Percentiles rank a stretch among this genome's conserved stretches.
Conservation (phyloP, 345 rosid genomes). For the Pugionium dolabratum region DNA sequence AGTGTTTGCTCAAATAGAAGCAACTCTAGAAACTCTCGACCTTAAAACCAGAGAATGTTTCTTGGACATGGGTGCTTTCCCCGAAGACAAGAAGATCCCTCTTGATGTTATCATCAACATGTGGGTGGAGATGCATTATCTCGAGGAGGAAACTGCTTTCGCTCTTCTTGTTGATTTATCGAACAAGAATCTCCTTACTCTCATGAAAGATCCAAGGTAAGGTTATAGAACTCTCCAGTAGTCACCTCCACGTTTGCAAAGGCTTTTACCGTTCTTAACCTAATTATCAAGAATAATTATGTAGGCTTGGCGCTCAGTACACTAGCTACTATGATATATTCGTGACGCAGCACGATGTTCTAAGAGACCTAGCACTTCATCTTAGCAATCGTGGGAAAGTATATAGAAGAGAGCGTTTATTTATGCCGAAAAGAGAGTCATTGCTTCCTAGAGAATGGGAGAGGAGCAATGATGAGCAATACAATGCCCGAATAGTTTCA, state of each 20-base stretch:
- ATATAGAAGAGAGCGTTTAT: conserved; percentile 52
- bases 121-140: conserved; percentile 72
- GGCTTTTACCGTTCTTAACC: neutral
- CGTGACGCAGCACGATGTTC: conserved; percentile 80
- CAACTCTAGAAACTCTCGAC: conserved; percentile 55
- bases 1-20: conserved; percentile 67
- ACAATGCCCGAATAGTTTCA: conserved; percentile 73
- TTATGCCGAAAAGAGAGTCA: conserved; percentile 70
- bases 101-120: conserved; percentile 76
- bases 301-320: conserved; percentile 68
- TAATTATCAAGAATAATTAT: conserved; percentile 17
- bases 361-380: conserved; percentile 82
- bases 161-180: conserved; percentile 73
- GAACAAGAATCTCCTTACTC: conserved; percentile 72
- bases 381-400: conserved; percentile 51
- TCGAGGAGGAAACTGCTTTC: conserved; percentile 70
- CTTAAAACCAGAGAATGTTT: conserved; percentile 68
- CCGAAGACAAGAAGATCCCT: conserved; percentile 92
- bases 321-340: conserved; percentile 70
- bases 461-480: conserved; percentile 58
- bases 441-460: conserved; percentile 83
- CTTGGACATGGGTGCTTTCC: conserved; percentile 85
- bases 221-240: conserved; percentile 16
- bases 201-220: conserved; percentile 79
- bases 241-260: neutral